Evolutionary conservation across 768 basidiomycete species (phyloP).

Genomic region (Tricholoma furcatifolium): DNA sequence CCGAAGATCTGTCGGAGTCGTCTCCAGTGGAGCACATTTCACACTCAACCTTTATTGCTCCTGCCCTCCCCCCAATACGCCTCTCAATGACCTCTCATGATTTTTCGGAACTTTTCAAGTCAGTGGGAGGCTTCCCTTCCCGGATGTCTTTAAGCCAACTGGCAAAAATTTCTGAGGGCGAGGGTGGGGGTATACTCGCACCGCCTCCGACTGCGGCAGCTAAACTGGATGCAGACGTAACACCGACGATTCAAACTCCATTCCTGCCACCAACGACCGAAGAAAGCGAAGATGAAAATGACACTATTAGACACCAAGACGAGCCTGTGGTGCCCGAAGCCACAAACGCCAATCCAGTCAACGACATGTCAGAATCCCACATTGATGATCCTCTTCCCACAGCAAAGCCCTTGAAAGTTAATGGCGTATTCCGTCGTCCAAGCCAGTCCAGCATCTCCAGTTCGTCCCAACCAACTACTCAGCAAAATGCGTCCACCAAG

Average conservation of each 20-base stretch:
- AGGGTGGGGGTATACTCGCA: slow-evolving; percentile 24
- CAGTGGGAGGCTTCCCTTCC: slow-evolving; percentile 50
- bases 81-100: slow-evolving; percentile 84
- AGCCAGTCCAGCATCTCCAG: slow-evolving; percentile 9
- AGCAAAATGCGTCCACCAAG: neutral
- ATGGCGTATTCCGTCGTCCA: slow-evolving; percentile 9
- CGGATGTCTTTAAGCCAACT: slow-evolving; percentile 48
- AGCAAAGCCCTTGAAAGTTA: slow-evolving; percentile 6
- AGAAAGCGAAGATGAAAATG: slow-evolving; percentile 13
- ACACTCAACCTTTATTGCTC: slow-evolving; percentile 78
- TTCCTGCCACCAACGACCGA: slow-evolving; percentile 15
- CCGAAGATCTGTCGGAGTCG: slow-evolving; percentile 51
- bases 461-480: slow-evolving; percentile 2
- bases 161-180: slow-evolving; percentile 39
- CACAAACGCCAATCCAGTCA: neutral
- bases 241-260: slow-evolving; percentile 25
- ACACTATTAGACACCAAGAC: slow-evolving; percentile 13
- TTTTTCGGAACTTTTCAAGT: slow-evolving; percentile 71
- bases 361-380: neutral
- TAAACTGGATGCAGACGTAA: slow-evolving; percentile 24
- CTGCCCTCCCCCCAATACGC: slow-evolving; percentile 87
- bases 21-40: slow-evolving; percentile 67
- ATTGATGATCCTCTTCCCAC: neutral
- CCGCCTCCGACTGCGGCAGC: slow-evolving; percentile 34
- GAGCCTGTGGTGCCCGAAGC: neutral